Base-by-base conservation (phyloP, 2,329 filamentous ascomycete genomes). In the Coniella lustricola region DNA sequence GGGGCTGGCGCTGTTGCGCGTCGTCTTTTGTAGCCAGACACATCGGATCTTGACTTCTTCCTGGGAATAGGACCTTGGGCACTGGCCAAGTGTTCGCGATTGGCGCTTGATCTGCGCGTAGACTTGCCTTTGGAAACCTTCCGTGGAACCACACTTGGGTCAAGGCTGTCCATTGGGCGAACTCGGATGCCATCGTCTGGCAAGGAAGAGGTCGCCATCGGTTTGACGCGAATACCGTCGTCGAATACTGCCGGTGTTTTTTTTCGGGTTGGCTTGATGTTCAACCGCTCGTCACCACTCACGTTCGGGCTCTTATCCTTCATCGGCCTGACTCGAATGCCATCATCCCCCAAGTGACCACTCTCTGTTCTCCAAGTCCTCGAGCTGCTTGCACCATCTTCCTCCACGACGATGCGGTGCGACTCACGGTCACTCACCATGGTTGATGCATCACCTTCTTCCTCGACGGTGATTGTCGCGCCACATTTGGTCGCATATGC, bases 281-380 rank as follows among this genome's bases (percentile, higher is more conserved):
- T 66, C 34, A 61, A 58, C 4, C 55, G 54, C 49, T 68, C 56
- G 37, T 63, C 56, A 49, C 18, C 58, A 52, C 46, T 44, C 29
- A 29, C 55, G 55, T 39, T 56, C 57, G 55, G 50, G 17, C 46
- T 61, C 14, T 54, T 56, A 5, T 48, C 29, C 10, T 44, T 41
- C 14, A 58, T 55, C 3, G 63, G 57, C 22, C 62, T 68, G 12
- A 72, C 67, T 46, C 71, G 65, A 55, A 71, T 74, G 29, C 65
- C 63, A 55, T 68, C 64, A 46, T 66, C 60, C 49, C 44, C 44
- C 3, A 40, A 42, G 16, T 44, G 44, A 7, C 40, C 40, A 16
- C 32, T 36, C n/a, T 17, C 20, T 21, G 32, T 49, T 17, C n/a
- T 49, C 44, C 39, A 44, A 41, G 44, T 46, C 3, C 44, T 22